Evolutionary conservation across 1,139 yeast genomes (phyloP), one percentile per base, ranked within the genome.

Genomic region (Hyphopichia wangnamkhiaoensis): DNA sequence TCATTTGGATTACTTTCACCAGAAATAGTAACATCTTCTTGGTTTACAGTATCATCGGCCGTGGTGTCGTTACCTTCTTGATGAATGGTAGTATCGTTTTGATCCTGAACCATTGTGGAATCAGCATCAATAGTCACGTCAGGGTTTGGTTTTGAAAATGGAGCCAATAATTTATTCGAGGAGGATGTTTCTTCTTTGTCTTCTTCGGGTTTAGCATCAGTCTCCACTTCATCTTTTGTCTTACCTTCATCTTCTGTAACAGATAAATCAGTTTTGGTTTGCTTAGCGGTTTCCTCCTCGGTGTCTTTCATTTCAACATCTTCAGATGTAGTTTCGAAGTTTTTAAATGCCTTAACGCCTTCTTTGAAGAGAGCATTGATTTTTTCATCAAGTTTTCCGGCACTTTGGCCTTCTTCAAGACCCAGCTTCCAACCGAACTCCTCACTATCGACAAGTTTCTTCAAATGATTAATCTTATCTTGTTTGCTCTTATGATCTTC

Each of bases 381-480:
- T 19, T 52, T 59, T 18, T 55, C 54, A 5, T 64, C 65, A 28
- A 50, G 50, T 5, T 33, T 33, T 4, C 50, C 48, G 8, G 59
- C 49, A 34, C 48, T 49, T 29, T 58, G 49, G 13, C 45, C 41
- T 14, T 48, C 55, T n/a, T 48, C 58, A 40, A 69, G 52, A 8
- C 59, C 53, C 43, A 54, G 54, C 39, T 59, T 66, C 77, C 76
- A 72, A 2, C 75, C 74, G 37, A 55, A 42, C 12, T 63, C 66
- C 24, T 60, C 66, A 35, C 66, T 68, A 18, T 67, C 61, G 26
- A 71, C 44, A 26, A 63, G 49, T 13, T 50, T 49, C 40, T 52
- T 57, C 41, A 70, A 58, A 3, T 45, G 41, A 4, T 61, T 55
- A 7, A 61, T 48, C 39, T 59, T 65, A 2, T 64, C 70, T 14